Conservation (phyloP, 257 asterid species). For the Ophiorrhiza pumila region DNA sequence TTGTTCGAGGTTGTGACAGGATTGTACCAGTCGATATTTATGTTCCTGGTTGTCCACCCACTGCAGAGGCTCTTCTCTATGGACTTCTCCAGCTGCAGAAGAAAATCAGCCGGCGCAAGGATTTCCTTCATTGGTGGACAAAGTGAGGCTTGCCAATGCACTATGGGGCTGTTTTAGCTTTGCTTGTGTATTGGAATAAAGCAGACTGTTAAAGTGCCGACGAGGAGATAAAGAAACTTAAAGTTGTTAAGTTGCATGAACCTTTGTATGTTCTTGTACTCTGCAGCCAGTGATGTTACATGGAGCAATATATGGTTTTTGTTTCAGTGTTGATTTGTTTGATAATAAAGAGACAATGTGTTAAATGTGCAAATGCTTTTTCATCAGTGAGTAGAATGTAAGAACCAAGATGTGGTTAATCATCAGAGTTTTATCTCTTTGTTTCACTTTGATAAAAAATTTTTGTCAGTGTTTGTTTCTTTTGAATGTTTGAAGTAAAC, state of each 20-base stretch:
- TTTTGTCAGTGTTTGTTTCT: background rate
- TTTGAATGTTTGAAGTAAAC: background rate
- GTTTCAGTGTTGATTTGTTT: background rate
- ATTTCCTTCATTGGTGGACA: constrained; percentile 95
- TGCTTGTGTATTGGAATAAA: constrained; percentile 29
- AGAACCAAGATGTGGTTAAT: background rate
- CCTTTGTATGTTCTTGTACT: constrained; percentile 13
- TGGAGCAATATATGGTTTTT: constrained; percentile 5
- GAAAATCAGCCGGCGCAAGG: constrained; percentile 92
- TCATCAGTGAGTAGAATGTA: background rate
- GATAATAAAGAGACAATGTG: constrained; percentile 7
- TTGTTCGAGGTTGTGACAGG: constrained; percentile 91
- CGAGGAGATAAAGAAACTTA: background rate
- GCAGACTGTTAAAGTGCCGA: background rate
- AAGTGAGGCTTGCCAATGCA: constrained; percentile 33
- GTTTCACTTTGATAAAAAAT: background rate
- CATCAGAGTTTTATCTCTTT: background rate
- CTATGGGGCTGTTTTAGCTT: constrained; percentile 10
- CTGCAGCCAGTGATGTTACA: background rate
- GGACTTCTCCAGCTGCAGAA: constrained; percentile 95
- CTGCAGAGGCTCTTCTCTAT: constrained; percentile 94
- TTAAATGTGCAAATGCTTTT: background rate
- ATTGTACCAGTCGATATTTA: constrained; percentile 95
- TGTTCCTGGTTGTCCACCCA: constrained; percentile 96
- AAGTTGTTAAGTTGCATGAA: background rate